These are phyloP conservation scores for Aspergillus incahuasiensis DNA, from an alignment of 495 filamentous ascomycete species.

Conservation along the genomic window DNA sequence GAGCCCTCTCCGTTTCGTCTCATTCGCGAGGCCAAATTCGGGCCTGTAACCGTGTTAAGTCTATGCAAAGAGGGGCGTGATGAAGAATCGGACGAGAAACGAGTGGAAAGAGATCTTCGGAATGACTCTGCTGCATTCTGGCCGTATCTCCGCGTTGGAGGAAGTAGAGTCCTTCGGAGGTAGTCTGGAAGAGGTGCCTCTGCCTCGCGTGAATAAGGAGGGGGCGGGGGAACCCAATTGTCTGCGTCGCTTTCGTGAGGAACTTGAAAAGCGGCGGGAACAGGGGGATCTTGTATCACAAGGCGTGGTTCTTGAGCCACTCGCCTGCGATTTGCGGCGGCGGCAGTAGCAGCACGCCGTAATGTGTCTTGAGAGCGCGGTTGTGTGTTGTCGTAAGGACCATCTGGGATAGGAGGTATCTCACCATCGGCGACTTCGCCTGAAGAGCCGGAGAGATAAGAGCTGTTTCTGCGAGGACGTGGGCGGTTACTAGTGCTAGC, in stretches of 20 bases:
- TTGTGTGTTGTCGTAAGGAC: constrained; percentile 71
- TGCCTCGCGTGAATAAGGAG: constrained; percentile 71
- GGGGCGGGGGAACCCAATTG: constrained; percentile 91
- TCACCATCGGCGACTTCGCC: constrained; percentile 18
- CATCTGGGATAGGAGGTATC: constrained; percentile 23
- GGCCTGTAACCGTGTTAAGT: constrained; percentile 26
- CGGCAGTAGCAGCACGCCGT: constrained; percentile 73
- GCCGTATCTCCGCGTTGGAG: constrained; percentile 18
- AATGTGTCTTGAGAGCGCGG: constrained; percentile 73
- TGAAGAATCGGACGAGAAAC: constrained; percentile 18
- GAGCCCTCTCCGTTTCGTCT: constrained; percentile 21
- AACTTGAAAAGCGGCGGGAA: constrained; percentile 33
- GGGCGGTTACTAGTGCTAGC: constrained; percentile 13
- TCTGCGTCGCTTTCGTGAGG: constrained; percentile 89
- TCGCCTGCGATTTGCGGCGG: constrained; percentile 61
- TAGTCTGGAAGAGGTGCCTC: constrained; percentile 56
- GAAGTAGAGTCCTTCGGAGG: constrained; percentile 36
- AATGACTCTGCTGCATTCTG: constrained; percentile 12
- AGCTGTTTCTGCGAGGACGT: constrained; percentile 23
- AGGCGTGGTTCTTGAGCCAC: constrained; percentile 40
- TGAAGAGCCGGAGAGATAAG: constrained; percentile 20
- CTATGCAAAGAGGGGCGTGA: constrained; percentile 31
- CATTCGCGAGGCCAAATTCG: constrained; percentile 18
- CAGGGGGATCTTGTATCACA: constrained; percentile 13
- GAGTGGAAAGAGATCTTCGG: constrained; percentile 25